Base-by-base conservation (phyloP, 2,329 filamentous ascomycete genomes). In the Chaetomiaceae sp. region DNA sequence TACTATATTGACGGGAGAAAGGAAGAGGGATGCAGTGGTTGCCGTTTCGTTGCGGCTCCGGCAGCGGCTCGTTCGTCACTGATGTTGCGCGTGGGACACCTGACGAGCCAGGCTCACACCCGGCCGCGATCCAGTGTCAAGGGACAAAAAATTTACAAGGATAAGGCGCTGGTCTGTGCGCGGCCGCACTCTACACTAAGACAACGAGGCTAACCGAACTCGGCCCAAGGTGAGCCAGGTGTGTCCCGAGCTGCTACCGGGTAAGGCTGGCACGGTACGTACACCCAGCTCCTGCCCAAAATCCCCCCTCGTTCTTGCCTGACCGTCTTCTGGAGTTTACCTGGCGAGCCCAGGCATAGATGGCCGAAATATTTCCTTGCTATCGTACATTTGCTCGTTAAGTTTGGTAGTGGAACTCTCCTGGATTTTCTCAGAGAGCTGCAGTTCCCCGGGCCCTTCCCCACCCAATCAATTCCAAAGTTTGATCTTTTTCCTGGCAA, bases 91-190 rank as follows among this genome's bases (percentile, higher is more conserved):
- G 38, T 27, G 27, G 42, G 27, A 32, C 11, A 32, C 7, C 29
- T 14, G 22, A 5, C 22, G 9, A 24, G 22, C 22, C 22, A 24
- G 22, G 22, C 22, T 24, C 9, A 9, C 22, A 24, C n/a, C n/a
- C n/a, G 9, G 22, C 22, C 22, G 22, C 9, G 22, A 24, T 9
- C 45, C 22, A 45, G 30, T 45, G 50, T 51, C 51, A 55, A 54
- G 45, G 43, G 33, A 41, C 49, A 52, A 51, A 58, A n/a, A 56
- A 55, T 58, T 56, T 55, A 55, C 48, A 24, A 22, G 39, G 27
- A 27, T 22, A 18, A 11, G 18, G 15, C 17, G 26, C 29, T 49
- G 55, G 55, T 36, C 54, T 45, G 55, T 57, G 48, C 48, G 18
- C 22, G 9, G 22, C n/a, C n/a, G n/a, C n/a, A n/a, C n/a, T 5